Base-by-base conservation (phyloP, 2,329 filamentous ascomycete genomes). In the Cephalotrichum gorgonifer region DNA sequence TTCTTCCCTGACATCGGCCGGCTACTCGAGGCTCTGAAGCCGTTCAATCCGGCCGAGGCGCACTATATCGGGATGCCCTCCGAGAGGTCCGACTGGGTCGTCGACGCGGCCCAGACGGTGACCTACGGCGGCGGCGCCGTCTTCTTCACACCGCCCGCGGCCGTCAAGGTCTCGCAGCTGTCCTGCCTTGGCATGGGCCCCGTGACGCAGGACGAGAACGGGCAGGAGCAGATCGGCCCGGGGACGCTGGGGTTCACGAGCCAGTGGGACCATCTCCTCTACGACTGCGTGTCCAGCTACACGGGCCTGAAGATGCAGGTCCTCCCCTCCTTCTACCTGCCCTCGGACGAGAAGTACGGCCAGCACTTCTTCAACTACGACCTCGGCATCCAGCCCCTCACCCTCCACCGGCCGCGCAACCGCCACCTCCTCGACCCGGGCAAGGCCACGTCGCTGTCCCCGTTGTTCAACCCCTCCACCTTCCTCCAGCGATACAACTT, bases 401-500 rank as follows among this genome's bases (percentile, higher is more conserved):
- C 66, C 1, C 57, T 74, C 38, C 70, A 69, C 50, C 65, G 67
- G 51, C 64, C 64, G 49, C 57, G 59, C 15, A 58, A 64, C 22
- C 62, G 65, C 8, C 66, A 72, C 52, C 56, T 56, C 1, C 60
- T 73, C 35, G 62, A 65, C 17, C 60, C 67, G n/a, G 64, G 63
- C 53, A 60, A 62, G 44, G 69, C 67, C 1, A 69, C 72, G 52
- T 57, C 67, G 11, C 64, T 73, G 17, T 60, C 69, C 0, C 64
- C 67, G 25, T 57, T 64, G 8, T 72, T 70, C 53, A 71, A 71
- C 20, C 69, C 72, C 48, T 60, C 62, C 11, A 73, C 70, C 54
- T 73, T 72, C 56, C 63, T 74, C 53, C 70, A 73, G 54, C 66
- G 70, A 6, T 73, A 70, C 52, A 56, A 61, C 28, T 73, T 74